phyloP scores from a whole-genome alignment of 2,329 filamentous ascomycete species.

The Neofusicoccum ribis region DNA sequence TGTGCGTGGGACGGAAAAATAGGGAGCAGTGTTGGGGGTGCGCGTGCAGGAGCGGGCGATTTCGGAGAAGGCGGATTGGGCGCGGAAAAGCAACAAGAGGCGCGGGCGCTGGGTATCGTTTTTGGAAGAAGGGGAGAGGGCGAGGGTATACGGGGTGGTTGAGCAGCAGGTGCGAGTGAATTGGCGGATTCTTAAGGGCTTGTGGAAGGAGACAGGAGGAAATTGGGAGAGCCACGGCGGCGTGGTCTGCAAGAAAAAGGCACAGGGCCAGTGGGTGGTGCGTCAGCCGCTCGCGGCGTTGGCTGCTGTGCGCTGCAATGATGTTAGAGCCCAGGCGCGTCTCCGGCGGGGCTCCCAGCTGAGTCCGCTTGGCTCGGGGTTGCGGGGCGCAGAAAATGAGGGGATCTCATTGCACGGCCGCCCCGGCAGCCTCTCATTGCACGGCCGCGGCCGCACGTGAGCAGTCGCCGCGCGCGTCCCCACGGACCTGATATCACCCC shows the following conservation, averaged over 20 bases:
- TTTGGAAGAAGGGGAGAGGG: background rate
- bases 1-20: conserved; percentile 15
- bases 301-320: conserved; percentile 9
- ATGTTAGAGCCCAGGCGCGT: conserved; percentile 14
- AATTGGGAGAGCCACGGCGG: conserved; percentile 11
- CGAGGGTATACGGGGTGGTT: background rate
- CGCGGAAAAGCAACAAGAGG: background rate
- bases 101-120: background rate
- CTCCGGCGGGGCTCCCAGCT: conserved; percentile 15
- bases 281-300: conserved; percentile 5
- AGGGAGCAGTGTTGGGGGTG: conserved; percentile 5
- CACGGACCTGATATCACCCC: conserved; percentile 8
- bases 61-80: background rate
- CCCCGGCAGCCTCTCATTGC: background rate
- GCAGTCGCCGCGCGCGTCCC: background rate
- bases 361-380: conserved; percentile 9
- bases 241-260: conserved; percentile 10
- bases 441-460: background rate
- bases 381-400: conserved; percentile 15
- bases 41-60: conserved; percentile 5
- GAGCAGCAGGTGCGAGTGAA: background rate
- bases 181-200: background rate
- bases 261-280: conserved; percentile 13
- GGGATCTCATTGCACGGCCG: conserved; percentile 14
- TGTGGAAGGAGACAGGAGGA: conserved; percentile 11